These are phyloP conservation scores for Saccharum officinarum DNA, from an alignment of 176 grass and related monocot species.

Conservation along the genomic window DNA sequence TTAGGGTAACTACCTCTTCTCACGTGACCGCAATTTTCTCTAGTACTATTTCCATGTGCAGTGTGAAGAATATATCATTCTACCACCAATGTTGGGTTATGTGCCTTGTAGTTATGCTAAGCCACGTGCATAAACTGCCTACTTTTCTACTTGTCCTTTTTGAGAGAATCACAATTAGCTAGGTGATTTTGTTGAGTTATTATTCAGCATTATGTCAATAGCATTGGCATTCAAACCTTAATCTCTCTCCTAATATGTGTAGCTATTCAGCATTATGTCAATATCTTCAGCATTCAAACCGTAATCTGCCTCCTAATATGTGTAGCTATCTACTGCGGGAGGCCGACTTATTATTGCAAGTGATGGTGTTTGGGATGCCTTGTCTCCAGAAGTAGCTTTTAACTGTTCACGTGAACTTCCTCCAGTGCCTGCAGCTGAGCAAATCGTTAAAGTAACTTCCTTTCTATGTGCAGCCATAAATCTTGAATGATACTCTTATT, in stretches of 20 bases:
- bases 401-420: slow-evolving; percentile 63
- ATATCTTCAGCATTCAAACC: slow-evolving; percentile 12
- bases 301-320: slow-evolving; percentile 25
- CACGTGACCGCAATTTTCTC: background rate
- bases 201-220: slow-evolving; percentile 18
- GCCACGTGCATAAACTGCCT: background rate
- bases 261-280: slow-evolving; percentile 57
- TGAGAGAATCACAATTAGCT: background rate
- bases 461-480: background rate
- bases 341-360: slow-evolving; percentile 88
- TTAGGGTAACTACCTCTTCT: background rate
- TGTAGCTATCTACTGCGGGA: slow-evolving; percentile 77
- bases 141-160: background rate
- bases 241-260: slow-evolving; percentile 31
- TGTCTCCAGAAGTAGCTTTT: slow-evolving; percentile 68
- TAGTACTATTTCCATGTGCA: background rate
- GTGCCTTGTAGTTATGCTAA: background rate
- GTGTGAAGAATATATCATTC: background rate
- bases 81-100: too few species aligned
- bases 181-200: slow-evolving; percentile 11
- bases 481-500: slow-evolving; percentile 21
- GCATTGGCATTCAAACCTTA: slow-evolving; percentile 15
- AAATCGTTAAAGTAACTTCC: slow-evolving; percentile 84
- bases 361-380: slow-evolving; percentile 97
- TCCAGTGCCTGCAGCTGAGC: slow-evolving; percentile 63